Base-by-base conservation (phyloP, 306 rosid genomes). In the Dalbergia oliveri region DNA sequence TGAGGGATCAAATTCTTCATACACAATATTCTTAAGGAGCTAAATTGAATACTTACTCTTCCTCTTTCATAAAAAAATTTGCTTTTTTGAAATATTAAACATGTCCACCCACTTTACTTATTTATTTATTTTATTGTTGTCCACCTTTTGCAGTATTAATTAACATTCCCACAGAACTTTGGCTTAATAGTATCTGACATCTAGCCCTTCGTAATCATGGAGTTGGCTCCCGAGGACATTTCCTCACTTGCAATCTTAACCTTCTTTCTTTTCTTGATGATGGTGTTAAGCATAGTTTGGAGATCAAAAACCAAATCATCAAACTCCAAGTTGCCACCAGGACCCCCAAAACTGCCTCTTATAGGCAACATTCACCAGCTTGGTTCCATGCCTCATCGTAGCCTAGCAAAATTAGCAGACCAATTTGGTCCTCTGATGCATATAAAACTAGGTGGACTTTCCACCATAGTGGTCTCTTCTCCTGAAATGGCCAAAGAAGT, bases 401-500 rank as follows among this genome's bases (percentile, higher is more conserved):
- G 49, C 53, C 69, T 79, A 53, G 39, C 77, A 44, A 45, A 84
- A 60, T 39, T 80, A n/a, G 53, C 82, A 50, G 21, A 69, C 4
- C 54, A 61, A 68, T 68, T 68, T 74, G 87, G 87, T 2, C 84
- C 84, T 13, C 53, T 84, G 4, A 74, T 84, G 84, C 87, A 84
- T 1, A 70, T 70, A 37, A 64, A 84, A 53, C 67, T 75, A 15
- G 84, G 82, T 54, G 33, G 50, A 58, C 75, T 79, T 65, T 71
- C 86, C 8, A 33, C 13, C 63, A 69, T 71, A 12, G 79, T 86
- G 6, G 77, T 83, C 1, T 86, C 89, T 39, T 83, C 87, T 1
- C 75, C 89, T n/a, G 82, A 80, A 76, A 70, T 86, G 11, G 89
- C 85, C 58, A 79, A 67, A 86, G 74, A 86, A 50, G 63, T 86